Conservation (phyloP, 257 asterid species). For the Petunia axillaris region DNA sequence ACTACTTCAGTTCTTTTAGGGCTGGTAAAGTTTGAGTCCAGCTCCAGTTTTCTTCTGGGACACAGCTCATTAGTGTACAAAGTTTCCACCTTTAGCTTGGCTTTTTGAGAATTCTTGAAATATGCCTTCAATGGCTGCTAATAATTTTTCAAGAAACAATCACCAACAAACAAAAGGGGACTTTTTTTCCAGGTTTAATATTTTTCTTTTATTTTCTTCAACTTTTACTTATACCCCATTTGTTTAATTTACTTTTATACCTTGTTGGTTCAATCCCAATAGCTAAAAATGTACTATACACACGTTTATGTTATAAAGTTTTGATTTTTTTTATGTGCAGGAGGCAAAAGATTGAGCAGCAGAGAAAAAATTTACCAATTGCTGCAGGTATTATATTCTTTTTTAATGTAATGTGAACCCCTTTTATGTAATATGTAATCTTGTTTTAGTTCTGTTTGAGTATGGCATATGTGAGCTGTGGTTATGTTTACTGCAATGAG, state of each 20-base stretch:
- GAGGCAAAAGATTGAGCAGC: constrained; percentile 66
- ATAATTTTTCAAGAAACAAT: constrained; percentile 34
- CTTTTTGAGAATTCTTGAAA: neutral
- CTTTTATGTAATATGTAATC: neutral
- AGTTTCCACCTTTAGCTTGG: too few relatives aligned
- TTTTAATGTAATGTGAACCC: neutral
- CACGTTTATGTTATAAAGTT: neutral
- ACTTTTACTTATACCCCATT: constrained; percentile 7
- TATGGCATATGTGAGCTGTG: neutral
- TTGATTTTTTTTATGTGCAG: constrained; percentile 40
- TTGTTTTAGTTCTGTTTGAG: neutral
- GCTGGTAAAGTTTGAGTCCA: too few relatives aligned
- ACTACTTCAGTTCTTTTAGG: too few relatives aligned
- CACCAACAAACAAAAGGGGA: constrained; percentile 44
- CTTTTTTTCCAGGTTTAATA: constrained; percentile 46
- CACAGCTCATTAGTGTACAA: too few relatives aligned
- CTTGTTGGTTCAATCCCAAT: neutral
- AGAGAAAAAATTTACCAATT: constrained; percentile 73
- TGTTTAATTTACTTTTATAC: neutral
- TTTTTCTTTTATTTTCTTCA: neutral
- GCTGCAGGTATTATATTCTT: constrained; percentile 58
- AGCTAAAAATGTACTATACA: neutral
- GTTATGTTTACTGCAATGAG: neutral
- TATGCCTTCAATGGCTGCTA: constrained; percentile 75
- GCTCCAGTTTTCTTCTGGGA: too few relatives aligned